Evolutionary conservation across 768 basidiomycete genomes (phyloP).

Genomic region (Calocybe cyanea): DNA sequence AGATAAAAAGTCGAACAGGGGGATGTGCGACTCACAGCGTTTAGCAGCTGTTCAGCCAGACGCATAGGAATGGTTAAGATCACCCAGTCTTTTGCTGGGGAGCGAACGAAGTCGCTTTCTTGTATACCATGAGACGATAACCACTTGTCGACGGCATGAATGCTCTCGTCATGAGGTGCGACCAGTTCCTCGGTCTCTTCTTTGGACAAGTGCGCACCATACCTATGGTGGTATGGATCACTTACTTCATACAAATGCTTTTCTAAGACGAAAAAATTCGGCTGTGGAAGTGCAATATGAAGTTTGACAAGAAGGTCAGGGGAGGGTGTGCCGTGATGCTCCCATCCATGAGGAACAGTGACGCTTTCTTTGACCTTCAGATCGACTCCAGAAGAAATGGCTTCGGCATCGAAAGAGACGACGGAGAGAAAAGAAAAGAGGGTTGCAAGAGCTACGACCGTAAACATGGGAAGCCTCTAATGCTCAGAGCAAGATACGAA

Average conservation of each 20-base stretch:
- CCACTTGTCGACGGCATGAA: constrained; percentile 59
- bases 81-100: constrained; percentile 70
- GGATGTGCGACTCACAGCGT: constrained; percentile 44
- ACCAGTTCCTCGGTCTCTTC: constrained; percentile 62
- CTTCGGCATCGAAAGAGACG: constrained; percentile 8
- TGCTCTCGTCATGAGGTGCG: constrained; percentile 50
- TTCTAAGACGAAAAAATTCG: constrained; percentile 46
- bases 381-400: constrained; percentile 6
- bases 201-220: constrained; percentile 57
- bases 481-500: no score
- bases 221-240: constrained; percentile 50
- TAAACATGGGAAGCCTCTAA: no score
- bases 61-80: constrained; percentile 53
- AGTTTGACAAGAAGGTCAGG: constrained; percentile 45
- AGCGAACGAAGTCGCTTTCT: constrained; percentile 44
- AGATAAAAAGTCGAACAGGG: neutral
- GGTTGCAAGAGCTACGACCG: no score
- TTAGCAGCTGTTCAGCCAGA: constrained; percentile 66
- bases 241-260: constrained; percentile 55
- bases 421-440: constrained; percentile 8
- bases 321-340: constrained; percentile 35
- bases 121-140: constrained; percentile 50
- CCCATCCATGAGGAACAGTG: constrained; percentile 46
- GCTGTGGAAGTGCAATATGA: constrained; percentile 55
- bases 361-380: constrained; percentile 19